phyloP scores from a whole-genome alignment of 2,329 filamentous ascomycete species.

The Colletotrichum sansevieriae region DNA sequence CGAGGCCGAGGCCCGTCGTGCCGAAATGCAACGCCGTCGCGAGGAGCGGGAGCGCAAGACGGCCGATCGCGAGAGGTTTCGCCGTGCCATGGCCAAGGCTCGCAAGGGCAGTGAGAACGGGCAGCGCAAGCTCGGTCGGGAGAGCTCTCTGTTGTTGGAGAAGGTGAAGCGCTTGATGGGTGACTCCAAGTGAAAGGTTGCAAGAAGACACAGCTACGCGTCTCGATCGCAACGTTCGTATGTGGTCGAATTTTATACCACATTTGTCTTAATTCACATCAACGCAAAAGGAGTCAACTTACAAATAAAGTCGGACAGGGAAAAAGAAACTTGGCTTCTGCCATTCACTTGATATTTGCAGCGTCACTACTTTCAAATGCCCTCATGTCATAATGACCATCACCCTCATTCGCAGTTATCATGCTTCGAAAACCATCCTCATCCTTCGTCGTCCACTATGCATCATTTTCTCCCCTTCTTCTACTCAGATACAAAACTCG shows the following conservation, averaged over 20 bases:
- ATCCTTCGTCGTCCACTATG: conserved; percentile 22
- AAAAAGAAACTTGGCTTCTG: conserved; percentile 5
- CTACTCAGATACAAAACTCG: conserved; percentile 20
- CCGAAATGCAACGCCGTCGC: conserved; percentile 61
- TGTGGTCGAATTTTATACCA: conserved; percentile 31
- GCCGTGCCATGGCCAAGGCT: conserved; percentile 80
- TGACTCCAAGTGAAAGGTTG: conserved; percentile 43
- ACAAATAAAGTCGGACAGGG: not conserved
- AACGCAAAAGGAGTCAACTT: not conserved
- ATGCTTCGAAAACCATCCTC: conserved; percentile 19
- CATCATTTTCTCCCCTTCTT: conserved; percentile 3
- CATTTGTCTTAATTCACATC: conserved; percentile 3
- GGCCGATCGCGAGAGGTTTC: conserved; percentile 74
- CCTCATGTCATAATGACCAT: not conserved
- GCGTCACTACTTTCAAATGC: conserved; percentile 21
- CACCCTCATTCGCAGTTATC: not conserved
- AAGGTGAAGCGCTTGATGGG: conserved; percentile 81
- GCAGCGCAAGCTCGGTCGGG: conserved; percentile 83
- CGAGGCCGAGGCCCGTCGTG: conserved; percentile 57
- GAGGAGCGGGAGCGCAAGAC: conserved; percentile 75
- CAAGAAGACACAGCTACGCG: too few species aligned
- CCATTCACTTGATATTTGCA: conserved; percentile 29
- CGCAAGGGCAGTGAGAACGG: conserved; percentile 75
- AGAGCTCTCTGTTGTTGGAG: conserved; percentile 82
- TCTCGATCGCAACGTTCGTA: too few species aligned